These are phyloP conservation scores for Symmetrospora coprosmae DNA, from an alignment of 768 basidiomycete genomes.

Conservation along the genomic window DNA sequence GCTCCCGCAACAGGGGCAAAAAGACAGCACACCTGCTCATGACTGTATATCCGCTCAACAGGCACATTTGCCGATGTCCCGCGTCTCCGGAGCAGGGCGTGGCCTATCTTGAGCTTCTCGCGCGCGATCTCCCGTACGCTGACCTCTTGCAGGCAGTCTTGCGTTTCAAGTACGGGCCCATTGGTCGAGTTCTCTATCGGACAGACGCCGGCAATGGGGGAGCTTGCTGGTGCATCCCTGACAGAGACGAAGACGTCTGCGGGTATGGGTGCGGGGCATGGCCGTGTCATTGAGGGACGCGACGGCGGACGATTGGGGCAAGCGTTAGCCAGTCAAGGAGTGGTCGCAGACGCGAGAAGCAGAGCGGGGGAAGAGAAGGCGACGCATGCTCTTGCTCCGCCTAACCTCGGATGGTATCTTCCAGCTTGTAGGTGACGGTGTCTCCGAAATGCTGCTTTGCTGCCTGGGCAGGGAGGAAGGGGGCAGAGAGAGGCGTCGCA, in stretches of 20 bases:
- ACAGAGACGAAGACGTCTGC: constrained; percentile 29
- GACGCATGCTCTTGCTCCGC: too few species aligned
- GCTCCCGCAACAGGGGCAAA: background rate
- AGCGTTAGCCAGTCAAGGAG: too few species aligned
- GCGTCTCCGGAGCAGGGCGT: constrained; percentile 22
- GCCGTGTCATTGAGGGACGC: background rate
- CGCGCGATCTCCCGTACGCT: constrained; percentile 15
- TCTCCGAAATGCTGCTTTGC: constrained; percentile 26
- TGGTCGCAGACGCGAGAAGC: too few species aligned
- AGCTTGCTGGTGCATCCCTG: background rate
- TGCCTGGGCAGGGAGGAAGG: constrained; percentile 14
- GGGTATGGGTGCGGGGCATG: background rate
- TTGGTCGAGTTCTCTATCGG: constrained; percentile 32
- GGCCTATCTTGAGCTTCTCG: constrained; percentile 26
- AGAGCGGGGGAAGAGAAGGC: too few species aligned
- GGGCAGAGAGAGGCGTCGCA: too few species aligned
- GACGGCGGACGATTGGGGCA: too few species aligned
- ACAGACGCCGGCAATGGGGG: constrained; percentile 22
- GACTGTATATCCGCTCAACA: constrained; percentile 28
- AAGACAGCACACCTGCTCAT: constrained; percentile 28
- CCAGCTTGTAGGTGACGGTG: constrained; percentile 10
- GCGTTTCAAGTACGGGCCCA: constrained; percentile 29
- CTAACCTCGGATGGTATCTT: constrained; percentile 24
- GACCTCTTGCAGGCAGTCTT: constrained; percentile 18
- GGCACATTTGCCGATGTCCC: background rate